A percentile compares a stretch with the other conserved stretches of the same genome.
phyloP scores from a whole-genome alignment of 192 early-diverging fungal species.

The Diversispora eburnea region DNA sequence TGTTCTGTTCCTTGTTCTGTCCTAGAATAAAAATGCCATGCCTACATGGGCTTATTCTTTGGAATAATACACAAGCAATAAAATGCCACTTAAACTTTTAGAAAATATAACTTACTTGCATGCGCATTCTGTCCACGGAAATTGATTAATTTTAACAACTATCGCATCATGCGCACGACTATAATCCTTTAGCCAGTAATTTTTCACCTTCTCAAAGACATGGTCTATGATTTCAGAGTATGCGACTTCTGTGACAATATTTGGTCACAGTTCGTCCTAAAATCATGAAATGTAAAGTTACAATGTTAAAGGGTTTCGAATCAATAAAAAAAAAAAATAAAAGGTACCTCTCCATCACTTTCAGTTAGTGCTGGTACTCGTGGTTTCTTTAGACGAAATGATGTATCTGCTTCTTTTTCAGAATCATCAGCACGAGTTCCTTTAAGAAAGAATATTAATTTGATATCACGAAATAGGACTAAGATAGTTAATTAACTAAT shows the following conservation, averaged over 20 bases:
- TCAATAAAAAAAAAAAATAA: neutral
- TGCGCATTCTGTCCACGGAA: slow-evolving; percentile 1
- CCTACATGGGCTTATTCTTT: slow-evolving; percentile 25
- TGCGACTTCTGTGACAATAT: slow-evolving; percentile 9
- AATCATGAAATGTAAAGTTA: neutral
- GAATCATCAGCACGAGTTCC: neutral
- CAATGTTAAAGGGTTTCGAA: neutral
- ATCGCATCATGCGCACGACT: neutral
- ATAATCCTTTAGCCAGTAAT: too few species aligned
- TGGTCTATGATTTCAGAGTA: slow-evolving; percentile 14
- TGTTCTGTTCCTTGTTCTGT: slow-evolving; percentile 12
- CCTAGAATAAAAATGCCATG: slow-evolving; percentile 13
- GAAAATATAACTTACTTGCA: slow-evolving; percentile 15
- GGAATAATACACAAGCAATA: slow-evolving; percentile 14
- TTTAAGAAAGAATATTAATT: slow-evolving; percentile 18
- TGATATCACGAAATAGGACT: neutral
- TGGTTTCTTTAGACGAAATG: slow-evolving; percentile 1
- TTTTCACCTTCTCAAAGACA: neutral
- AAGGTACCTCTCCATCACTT: slow-evolving; percentile 4
- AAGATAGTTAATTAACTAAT: neutral
- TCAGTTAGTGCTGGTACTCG: neutral
- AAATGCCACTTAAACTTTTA: neutral
- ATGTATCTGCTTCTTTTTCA: neutral
- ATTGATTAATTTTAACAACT: slow-evolving; percentile 5
- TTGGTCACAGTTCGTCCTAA: slow-evolving; percentile 6